Evolutionary conservation across 306 rosid species (phyloP).

Genomic region (Quercus ilex): DNA sequence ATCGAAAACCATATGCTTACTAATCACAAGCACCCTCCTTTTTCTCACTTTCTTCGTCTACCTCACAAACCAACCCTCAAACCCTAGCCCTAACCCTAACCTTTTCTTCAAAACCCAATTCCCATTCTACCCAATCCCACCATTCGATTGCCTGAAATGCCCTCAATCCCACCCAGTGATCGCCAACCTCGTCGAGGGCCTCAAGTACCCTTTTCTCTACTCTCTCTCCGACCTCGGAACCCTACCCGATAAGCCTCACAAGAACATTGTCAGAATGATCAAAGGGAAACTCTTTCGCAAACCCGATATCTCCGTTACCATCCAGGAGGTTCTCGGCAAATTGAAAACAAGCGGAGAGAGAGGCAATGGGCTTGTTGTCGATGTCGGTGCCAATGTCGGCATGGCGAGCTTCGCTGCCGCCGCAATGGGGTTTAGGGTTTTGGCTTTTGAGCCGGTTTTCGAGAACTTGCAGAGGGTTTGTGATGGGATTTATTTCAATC

Average conservation of each 20-base stretch:
- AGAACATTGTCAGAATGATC: slow-evolving; percentile 69
- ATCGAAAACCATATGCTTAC: slow-evolving; percentile 41
- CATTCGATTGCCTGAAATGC: slow-evolving; percentile 68
- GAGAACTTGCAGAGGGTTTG: slow-evolving; percentile 95
- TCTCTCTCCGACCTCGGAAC: slow-evolving; percentile 85
- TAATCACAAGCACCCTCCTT: slow-evolving; percentile 35
- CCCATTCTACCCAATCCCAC: slow-evolving; percentile 42
- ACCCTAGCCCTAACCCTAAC: slow-evolving; percentile 19
- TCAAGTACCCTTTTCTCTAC: slow-evolving; percentile 68
- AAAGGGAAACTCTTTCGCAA: slow-evolving; percentile 82
- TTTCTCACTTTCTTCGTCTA: slow-evolving; percentile 45
- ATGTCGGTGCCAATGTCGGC: slow-evolving; percentile 96
- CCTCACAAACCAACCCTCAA: slow-evolving; percentile 20
- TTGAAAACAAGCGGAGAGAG: slow-evolving; percentile 42
- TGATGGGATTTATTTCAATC: slow-evolving; percentile 84
- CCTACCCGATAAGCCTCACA: slow-evolving; percentile 91
- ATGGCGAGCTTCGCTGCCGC: slow-evolving; percentile 95
- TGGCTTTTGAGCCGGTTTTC: slow-evolving; percentile 86
- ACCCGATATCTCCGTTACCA: slow-evolving; percentile 77
- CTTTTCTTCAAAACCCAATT: slow-evolving; percentile 20
- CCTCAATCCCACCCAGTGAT: slow-evolving; percentile 78
- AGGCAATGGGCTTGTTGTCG: slow-evolving; percentile 61
- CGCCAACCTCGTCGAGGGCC: slow-evolving; percentile 83
- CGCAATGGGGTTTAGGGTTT: slow-evolving; percentile 75
- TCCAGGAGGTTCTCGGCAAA: slow-evolving; percentile 71